Base-by-base conservation (phyloP, 129 eudicot genomes). In the Pulicaria dysenterica region DNA sequence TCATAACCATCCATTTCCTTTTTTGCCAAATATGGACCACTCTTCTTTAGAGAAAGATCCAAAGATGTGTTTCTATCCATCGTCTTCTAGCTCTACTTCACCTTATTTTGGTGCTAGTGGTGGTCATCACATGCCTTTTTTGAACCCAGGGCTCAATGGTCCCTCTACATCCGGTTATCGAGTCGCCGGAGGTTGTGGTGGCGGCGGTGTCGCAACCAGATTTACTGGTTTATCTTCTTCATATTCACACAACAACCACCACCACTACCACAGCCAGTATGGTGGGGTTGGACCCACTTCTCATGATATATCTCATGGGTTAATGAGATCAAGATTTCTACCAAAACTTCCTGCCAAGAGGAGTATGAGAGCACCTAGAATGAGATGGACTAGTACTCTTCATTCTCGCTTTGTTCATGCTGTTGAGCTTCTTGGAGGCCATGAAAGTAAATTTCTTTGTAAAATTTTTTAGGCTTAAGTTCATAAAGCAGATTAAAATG, bases 351-450 rank as follows among this genome's bases (percentile, higher is more conserved):
- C 93, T 13, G 57, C 84, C 0, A 92, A 89, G 51, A 68, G 97
- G 53, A 92, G 95, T 74, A 88, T 86, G 93, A 80, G 96, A 47
- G 96, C 96, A 0, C 97, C 97, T 0, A 69, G 97, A 75, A 92
- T 92, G 97, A 72, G 97, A 51, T 92, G 97, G 97, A 92, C 97
- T 0, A 88, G 90, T 65, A 84, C 97, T 0, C 97, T 92, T 36
- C 97, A 92, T 68, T 86, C 94, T 3, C 87, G 95, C 7, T 92
- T 92, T 15, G 91, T 92, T 70, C 96, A 89, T 69, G 97, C 97
- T 2, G 97, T 92, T 11, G 96, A 92, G 80, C 97, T 92, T 56
- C 97, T 92, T 70, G 97, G 97, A 31, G 97, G 97, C 80, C 97
- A 92, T 83, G 97, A 91, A 88, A 91, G 97, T 91, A 91, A 55